Percentiles rank a stretch among this genome's conserved stretches.
Conservation (phyloP, 164 flowering plant genomes). For the Akebia trifoliata region DNA sequence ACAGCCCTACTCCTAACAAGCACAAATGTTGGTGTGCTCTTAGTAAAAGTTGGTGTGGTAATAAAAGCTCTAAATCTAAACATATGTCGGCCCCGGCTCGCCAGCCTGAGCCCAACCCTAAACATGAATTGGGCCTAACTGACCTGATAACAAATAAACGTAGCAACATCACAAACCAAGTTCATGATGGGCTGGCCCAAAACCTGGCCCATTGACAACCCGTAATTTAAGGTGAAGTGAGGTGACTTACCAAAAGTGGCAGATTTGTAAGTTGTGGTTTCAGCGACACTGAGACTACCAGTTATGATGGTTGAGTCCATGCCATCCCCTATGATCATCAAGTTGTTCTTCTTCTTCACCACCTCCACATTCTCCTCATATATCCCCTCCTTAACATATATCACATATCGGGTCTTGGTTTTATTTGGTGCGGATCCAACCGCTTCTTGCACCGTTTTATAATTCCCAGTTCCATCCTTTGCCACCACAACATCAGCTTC, state of each 20-base stretch:
- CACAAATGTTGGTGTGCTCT: too few relatives aligned
- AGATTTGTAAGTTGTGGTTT: conserved; percentile 30
- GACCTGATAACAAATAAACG: too few relatives aligned
- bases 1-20: too few relatives aligned
- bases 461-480: conserved; percentile 30
- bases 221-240: too few relatives aligned
- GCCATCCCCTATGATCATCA: conserved; percentile 36
- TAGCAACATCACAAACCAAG: too few relatives aligned
- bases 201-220: too few relatives aligned
- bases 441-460: conserved; percentile 23
- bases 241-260: conserved; percentile 37
- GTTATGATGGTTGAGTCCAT: conserved; percentile 29
- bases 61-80: too few relatives aligned
- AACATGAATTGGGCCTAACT: too few relatives aligned
- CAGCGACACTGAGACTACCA: conserved; percentile 26
- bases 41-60: too few relatives aligned
- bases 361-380: conserved; percentile 33
- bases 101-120: too few relatives aligned
- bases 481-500: conserved; percentile 30
- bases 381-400: conserved; percentile 26
- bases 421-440: conserved; percentile 29
- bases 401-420: conserved; percentile 21
- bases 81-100: too few relatives aligned
- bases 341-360: conserved; percentile 24
- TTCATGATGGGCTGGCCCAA: too few relatives aligned